Conservation (phyloP, 2,329 filamentous ascomycete genomes). For the Nothophoma quercina region DNA sequence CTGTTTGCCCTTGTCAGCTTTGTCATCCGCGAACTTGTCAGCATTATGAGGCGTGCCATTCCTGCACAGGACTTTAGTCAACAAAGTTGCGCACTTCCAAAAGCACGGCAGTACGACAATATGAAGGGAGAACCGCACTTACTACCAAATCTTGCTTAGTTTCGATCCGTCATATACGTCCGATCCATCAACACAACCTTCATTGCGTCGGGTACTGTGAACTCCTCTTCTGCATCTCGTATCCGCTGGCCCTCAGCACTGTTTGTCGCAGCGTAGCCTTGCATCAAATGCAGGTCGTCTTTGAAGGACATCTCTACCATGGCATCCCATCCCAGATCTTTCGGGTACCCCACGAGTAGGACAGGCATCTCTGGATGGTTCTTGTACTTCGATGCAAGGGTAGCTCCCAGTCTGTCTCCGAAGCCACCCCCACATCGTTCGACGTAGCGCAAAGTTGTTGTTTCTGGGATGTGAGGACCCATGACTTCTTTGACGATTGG, state of each 20-base stretch:
- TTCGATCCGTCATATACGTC: background rate
- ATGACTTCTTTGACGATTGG: conserved; percentile 29
- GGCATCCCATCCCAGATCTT: conserved; percentile 30
- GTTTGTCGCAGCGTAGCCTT: conserved; percentile 27
- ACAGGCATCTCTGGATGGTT: conserved; percentile 25
- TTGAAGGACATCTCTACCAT: conserved; percentile 30
- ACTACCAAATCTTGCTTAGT: background rate
- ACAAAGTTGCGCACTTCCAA: too few species aligned
- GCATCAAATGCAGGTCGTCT: conserved; percentile 36
- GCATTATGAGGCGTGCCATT: background rate
- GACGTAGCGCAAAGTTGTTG: conserved; percentile 21
- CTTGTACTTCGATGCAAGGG: conserved; percentile 18
- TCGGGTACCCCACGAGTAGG: conserved; percentile 27
- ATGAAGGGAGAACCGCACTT: too few species aligned
- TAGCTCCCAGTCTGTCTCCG: conserved; percentile 28
- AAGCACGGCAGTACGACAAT: too few species aligned
- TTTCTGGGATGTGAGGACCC: conserved; percentile 15
- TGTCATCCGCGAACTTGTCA: background rate
- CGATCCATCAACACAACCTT: conserved; percentile 10
- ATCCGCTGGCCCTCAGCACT: conserved; percentile 23
- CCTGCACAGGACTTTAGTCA: too few species aligned
- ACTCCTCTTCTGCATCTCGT: conserved; percentile 32
- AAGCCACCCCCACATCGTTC: conserved; percentile 25
- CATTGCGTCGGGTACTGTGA: conserved; percentile 18
- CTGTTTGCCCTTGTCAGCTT: too few species aligned